Evolutionary conservation across 805 yeast genomes (phyloP), one percentile per base, ranked within the genome.

Genomic region (Allodekkera sacchari): DNA sequence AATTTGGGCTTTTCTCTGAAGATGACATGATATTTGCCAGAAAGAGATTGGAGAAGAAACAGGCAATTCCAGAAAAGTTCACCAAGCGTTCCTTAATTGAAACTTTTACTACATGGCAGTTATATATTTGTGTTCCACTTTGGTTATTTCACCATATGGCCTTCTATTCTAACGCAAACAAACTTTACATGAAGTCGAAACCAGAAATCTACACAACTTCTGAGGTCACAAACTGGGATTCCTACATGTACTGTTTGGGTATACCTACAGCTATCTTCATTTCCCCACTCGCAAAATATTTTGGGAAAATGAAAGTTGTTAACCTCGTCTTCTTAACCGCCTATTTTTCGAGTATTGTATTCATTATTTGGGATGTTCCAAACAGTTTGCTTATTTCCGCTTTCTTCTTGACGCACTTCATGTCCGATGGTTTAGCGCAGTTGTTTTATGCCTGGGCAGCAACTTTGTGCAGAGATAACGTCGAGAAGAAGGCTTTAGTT

Each of bases 21-120:
- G 53, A 53, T 19, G 75, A 70, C 35, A 56, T 56, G 39, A 34
- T 57, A 18, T 62, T 69, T 24, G 74, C 71, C 0, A 49, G 66
- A 35, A 72, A 66, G 40, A 57, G 77, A 49, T 47, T 68, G 41
- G 62, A 42, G 34, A 39, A 44, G 13, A 38, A 37, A 16, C 38
- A 44, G 18, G 41, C 59, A 28, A 49, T 52, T 32, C 63, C 64
- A 14, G 66, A 68, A 11, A 66, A 57, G 38, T 52, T 64, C 39
- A 65, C 64, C 33, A 55, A 59, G 4, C 48, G 63, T n/a, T 44
- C 47, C 2, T 28, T 55, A 5, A 68, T 61, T 32, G 71, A 71
- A 12, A 59, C 72, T 0, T 57, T 68, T 37, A 52, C 55, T 14
- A 48, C 62, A 5, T 71, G 74, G 74, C 53, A 50, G 28, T 22